Conservation (phyloP, 192 early-diverging fungal species). For the Phlyctochytrium bullatum region DNA sequence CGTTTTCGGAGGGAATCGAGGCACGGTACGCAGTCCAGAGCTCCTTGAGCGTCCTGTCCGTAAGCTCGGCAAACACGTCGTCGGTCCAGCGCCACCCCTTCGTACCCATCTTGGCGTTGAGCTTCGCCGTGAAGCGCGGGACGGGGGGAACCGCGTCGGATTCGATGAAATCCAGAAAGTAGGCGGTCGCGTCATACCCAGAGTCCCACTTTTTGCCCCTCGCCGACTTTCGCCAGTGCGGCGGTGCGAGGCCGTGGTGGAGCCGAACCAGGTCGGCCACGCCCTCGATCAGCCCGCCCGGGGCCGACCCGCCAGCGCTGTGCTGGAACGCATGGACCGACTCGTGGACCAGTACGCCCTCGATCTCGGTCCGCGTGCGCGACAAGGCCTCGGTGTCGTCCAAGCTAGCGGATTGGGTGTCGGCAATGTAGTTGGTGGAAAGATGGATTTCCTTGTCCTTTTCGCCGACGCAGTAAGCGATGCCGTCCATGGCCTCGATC, state of each 20-base stretch:
- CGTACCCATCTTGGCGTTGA: background rate
- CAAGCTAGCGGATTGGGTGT: background rate
- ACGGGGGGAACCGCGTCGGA: too few relatives aligned
- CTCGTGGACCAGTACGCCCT: background rate
- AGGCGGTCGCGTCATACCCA: conserved; percentile 38
- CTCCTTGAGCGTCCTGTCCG: background rate
- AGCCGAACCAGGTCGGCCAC: conserved; percentile 37
- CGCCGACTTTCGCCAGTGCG: conserved; percentile 22
- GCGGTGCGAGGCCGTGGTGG: background rate
- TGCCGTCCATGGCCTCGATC: conserved; percentile 22
- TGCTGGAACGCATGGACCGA: background rate
- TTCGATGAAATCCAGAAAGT: conserved; percentile 31
- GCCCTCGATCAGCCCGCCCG: conserved; percentile 39
- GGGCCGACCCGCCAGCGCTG: conserved; percentile 8
- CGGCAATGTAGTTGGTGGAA: conserved; percentile 20
- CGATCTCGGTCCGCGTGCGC: background rate
- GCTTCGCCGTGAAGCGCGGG: conserved; percentile 2
- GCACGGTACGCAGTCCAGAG: conserved; percentile 18
- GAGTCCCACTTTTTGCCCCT: conserved; percentile 29
- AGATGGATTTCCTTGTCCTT: conserved; percentile 38
- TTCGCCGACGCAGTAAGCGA: conserved; percentile 30
- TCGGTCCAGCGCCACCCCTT: conserved; percentile 15
- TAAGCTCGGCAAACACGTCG: conserved; percentile 3
- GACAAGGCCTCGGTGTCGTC: too few relatives aligned
- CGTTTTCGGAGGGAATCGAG: background rate